Percentiles rank a stretch among this genome's conserved stretches.
Conservation (phyloP, 129 eudicot genomes). For the Pulicaria dysenterica region DNA sequence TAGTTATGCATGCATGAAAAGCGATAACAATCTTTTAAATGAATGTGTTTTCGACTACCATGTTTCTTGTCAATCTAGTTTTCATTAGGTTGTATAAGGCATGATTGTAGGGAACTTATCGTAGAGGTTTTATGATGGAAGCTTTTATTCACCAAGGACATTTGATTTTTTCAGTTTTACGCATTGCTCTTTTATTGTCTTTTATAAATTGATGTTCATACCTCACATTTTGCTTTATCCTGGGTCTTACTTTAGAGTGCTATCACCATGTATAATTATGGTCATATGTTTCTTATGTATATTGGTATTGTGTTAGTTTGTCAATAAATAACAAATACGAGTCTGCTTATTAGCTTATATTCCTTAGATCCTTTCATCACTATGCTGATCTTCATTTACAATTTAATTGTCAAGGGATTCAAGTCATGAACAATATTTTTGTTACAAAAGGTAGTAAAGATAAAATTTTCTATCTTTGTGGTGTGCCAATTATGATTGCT, state of each 20-base stretch:
- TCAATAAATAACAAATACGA: not conserved
- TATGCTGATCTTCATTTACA: not conserved
- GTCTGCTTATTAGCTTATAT: no score
- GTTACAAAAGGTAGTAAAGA: not conserved
- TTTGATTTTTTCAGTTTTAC: slow-evolving; percentile 1
- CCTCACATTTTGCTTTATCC: no score
- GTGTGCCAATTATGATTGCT: no score
- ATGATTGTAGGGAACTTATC: not conserved
- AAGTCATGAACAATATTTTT: not conserved
- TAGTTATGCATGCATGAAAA: no score
- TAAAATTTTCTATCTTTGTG: no score
- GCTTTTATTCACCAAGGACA: not conserved
- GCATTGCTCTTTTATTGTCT: slow-evolving; percentile 10
- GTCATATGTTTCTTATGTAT: not conserved
- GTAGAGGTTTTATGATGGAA: not conserved
- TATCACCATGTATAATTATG: not conserved
- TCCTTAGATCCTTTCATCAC: no score
- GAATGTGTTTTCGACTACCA: no score
- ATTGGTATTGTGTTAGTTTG: slow-evolving; percentile 10
- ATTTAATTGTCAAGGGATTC: no score
- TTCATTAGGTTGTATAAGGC: not conserved
- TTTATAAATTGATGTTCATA: no score
- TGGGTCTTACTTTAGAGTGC: not conserved
- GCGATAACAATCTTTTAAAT: no score
- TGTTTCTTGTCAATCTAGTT: not conserved